These are phyloP conservation scores for Cladosporium colombiae DNA, from an alignment of 2,329 filamentous ascomycete species.

Conservation along the genomic window DNA sequence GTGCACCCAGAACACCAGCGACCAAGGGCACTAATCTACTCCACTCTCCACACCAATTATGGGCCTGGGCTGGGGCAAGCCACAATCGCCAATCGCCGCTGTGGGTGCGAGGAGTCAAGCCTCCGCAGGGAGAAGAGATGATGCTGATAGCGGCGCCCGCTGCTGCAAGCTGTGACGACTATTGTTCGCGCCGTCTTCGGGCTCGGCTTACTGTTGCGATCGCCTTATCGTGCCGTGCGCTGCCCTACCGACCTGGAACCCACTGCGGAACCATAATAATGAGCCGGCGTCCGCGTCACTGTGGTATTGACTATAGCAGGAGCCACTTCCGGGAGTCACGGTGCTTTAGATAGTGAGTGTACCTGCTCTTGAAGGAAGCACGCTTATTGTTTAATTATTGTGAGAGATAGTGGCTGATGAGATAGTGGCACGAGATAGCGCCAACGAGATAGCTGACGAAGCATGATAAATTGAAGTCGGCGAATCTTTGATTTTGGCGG, in stretches of 20 bases:
- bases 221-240: constrained; percentile 4
- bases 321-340: not conserved
- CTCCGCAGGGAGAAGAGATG: not conserved
- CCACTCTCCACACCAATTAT: constrained; percentile 11
- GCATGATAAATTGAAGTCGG: not conserved
- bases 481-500: not conserved
- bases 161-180: not conserved
- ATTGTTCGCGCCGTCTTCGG: constrained; percentile 3
- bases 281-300: not conserved
- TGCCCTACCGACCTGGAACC: not conserved
- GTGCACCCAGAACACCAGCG: not conserved
- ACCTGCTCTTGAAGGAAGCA: not conserved
- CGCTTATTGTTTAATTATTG: not conserved
- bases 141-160: constrained; percentile 6
- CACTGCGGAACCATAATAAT: not conserved
- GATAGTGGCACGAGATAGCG: not conserved
- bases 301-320: not conserved
- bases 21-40: not conserved
- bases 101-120: not conserved
- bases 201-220: constrained; percentile 4
- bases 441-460: not conserved
- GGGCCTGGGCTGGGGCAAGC: constrained; percentile 11
- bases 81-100: constrained; percentile 3
- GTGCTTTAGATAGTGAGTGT: not conserved
- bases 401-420: not conserved